Conservation (phyloP, 345 rosid genomes). For the Combretum micranthum region DNA sequence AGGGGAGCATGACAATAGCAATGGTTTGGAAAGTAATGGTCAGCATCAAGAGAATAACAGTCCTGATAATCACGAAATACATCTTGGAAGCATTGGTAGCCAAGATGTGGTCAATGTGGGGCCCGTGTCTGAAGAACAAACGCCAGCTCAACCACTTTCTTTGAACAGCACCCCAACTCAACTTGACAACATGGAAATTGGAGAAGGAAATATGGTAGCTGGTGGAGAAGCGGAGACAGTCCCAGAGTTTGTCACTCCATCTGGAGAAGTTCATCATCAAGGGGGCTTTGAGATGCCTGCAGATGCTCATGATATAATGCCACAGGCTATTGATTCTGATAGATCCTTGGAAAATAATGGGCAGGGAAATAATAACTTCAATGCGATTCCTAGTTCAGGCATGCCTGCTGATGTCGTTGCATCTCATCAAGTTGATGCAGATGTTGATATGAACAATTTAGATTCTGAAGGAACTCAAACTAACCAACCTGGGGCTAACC, state of each 20-base stretch:
- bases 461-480: constrained; percentile 53
- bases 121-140: constrained; percentile 21
- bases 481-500: constrained; percentile 33
- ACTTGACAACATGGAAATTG: constrained; percentile 69
- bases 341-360: constrained; percentile 23
- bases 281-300: constrained; percentile 27
- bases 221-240: constrained; percentile 33
- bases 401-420: constrained; percentile 27
- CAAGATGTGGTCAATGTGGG: constrained; percentile 28
- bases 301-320: constrained; percentile 26
- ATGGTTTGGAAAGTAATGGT: constrained; percentile 45
- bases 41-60: constrained; percentile 40
- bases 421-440: constrained; percentile 34
- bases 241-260: constrained; percentile 36
- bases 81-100: constrained; percentile 29
- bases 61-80: constrained; percentile 26
- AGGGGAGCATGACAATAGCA: constrained; percentile 34
- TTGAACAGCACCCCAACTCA: constrained; percentile 41
- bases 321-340: constrained; percentile 21
- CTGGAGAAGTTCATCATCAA: constrained; percentile 31
- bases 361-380: constrained; percentile 15
- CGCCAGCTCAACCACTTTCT: constrained; percentile 47
- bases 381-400: constrained; percentile 25
- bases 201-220: constrained; percentile 41
- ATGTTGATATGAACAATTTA: constrained; percentile 70